These are phyloP conservation scores for Leccinum broughii DNA, from an alignment of 768 basidiomycete genomes.

Conservation along the genomic window DNA sequence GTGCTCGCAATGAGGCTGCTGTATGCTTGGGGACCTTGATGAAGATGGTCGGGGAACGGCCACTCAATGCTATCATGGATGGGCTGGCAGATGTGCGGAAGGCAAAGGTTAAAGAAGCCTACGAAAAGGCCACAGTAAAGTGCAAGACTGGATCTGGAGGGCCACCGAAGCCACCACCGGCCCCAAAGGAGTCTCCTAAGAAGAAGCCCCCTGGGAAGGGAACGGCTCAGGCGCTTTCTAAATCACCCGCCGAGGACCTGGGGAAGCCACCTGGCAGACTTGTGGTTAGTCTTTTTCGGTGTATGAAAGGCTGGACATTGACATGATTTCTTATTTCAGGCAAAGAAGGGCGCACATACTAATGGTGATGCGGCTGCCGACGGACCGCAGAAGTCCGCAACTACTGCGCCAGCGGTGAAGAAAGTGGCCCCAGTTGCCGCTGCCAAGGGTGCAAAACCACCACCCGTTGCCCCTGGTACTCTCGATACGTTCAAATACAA, in stretches of 20 bases:
- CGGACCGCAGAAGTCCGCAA: slow-evolving; percentile 20
- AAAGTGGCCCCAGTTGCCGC: slow-evolving; percentile 43
- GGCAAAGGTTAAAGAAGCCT: slow-evolving; percentile 91
- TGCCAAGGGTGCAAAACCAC: slow-evolving; percentile 48
- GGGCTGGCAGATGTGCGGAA: slow-evolving; percentile 83
- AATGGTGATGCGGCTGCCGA: slow-evolving; percentile 27
- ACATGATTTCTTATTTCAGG: slow-evolving; percentile 30
- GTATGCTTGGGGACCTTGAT: slow-evolving; percentile 84
- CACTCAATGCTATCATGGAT: slow-evolving; percentile 85
- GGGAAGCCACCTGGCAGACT: slow-evolving; percentile 55
- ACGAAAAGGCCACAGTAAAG: slow-evolving; percentile 89
- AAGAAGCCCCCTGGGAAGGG: slow-evolving; percentile 40
- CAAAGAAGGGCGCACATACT: slow-evolving; percentile 52
- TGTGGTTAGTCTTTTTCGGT: slow-evolving; percentile 31
- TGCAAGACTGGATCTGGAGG: slow-evolving; percentile 67
- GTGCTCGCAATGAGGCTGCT: slow-evolving; percentile 89
- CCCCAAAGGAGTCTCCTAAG: slow-evolving; percentile 37
- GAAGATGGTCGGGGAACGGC: slow-evolving; percentile 96
- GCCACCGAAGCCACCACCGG: slow-evolving; percentile 41
- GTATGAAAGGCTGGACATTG: background rate
- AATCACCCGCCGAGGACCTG: slow-evolving; percentile 13
- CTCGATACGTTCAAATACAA: slow-evolving; percentile 90
- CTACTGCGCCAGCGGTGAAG: slow-evolving; percentile 39
- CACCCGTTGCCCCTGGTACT: slow-evolving; percentile 49
- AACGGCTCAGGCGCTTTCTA: slow-evolving; percentile 9